These are phyloP conservation scores for Tolypocladium tropicale DNA, from an alignment of 2,329 filamentous ascomycete species.

Conservation along the genomic window DNA sequence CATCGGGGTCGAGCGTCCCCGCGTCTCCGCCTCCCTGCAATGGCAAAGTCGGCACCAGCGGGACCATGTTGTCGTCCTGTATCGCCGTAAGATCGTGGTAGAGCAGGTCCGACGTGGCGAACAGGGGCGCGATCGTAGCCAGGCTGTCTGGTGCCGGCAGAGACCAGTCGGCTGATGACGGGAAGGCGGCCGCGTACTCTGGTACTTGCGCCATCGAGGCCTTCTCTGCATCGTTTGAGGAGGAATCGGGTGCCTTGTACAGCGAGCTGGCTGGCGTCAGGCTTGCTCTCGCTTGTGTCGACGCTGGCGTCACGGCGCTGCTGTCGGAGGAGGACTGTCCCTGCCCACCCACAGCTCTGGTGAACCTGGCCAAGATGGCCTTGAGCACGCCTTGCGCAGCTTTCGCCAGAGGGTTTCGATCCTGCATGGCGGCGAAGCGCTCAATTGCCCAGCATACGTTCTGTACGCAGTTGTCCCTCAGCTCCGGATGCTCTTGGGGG, in stretches of 20 bases:
- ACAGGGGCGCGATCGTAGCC: constrained; percentile 41
- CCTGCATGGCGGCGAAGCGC: constrained; percentile 45
- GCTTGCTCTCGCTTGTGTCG: not conserved
- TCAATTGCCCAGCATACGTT: constrained; percentile 51
- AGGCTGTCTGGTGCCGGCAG: constrained; percentile 38
- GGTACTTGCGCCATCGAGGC: not conserved
- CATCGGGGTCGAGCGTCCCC: not conserved
- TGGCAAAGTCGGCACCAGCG: not conserved
- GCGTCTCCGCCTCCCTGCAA: not conserved
- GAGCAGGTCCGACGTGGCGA: constrained; percentile 45
- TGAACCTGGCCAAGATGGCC: constrained; percentile 43
- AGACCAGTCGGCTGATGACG: constrained; percentile 21
- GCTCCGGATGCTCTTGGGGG: constrained; percentile 41
- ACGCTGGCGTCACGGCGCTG: constrained; percentile 6
- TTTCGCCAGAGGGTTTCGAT: constrained; percentile 41
- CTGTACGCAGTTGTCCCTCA: constrained; percentile 35
- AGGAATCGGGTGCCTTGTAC: not conserved
- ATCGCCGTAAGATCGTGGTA: constrained; percentile 45
- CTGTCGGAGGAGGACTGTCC: constrained; percentile 8
- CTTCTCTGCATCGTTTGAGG: not conserved
- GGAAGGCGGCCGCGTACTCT: not conserved
- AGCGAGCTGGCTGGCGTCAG: not conserved
- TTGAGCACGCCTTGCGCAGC: constrained; percentile 44
- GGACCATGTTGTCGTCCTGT: constrained; percentile 12
- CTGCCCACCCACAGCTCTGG: constrained; percentile 32